Percentiles rank a stretch among this genome's conserved stretches.
phyloP scores from a whole-genome alignment of 1,284 basidiomycete species.

The Pisolithus thermaeus region DNA sequence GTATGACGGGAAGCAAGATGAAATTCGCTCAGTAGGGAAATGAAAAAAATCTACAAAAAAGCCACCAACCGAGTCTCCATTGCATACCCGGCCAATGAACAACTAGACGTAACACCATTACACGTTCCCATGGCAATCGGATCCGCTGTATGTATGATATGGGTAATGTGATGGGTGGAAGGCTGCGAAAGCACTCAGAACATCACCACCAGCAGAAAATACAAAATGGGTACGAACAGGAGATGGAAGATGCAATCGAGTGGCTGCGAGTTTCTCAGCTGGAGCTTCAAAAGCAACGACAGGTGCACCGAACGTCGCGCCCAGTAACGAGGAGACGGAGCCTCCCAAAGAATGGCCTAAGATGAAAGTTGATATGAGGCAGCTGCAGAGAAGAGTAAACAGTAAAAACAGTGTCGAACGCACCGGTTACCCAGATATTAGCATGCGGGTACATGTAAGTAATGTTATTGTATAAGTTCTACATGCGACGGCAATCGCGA shows the following conservation, averaged over 20 bases:
- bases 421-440: constrained; percentile 71
- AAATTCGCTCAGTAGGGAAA: background rate
- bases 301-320: constrained; percentile 79
- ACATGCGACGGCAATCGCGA: background rate
- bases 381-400: background rate
- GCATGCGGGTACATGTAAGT: constrained; percentile 77
- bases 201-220: background rate
- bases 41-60: background rate
- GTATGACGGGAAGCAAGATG: background rate
- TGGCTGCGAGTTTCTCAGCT: constrained; percentile 68
- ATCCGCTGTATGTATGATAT: constrained; percentile 70
- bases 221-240: constrained; percentile 35
- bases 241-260: constrained; percentile 71
- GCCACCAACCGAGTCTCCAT: constrained; percentile 47
- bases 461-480: constrained; percentile 78
- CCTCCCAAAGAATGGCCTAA: constrained; percentile 74
- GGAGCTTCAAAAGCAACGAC: constrained; percentile 82
- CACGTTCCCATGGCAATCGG: constrained; percentile 64
- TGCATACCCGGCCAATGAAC: constrained; percentile 56
- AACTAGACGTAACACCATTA: constrained; percentile 53
- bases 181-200: constrained; percentile 32
- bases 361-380: background rate
- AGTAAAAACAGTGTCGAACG: background rate
- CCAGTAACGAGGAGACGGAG: constrained; percentile 71
- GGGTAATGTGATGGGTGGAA: constrained; percentile 56